Evolutionary conservation across 192 early-diverging fungal species (phyloP).

Genomic region (Umbelopsis ramanniana): DNA sequence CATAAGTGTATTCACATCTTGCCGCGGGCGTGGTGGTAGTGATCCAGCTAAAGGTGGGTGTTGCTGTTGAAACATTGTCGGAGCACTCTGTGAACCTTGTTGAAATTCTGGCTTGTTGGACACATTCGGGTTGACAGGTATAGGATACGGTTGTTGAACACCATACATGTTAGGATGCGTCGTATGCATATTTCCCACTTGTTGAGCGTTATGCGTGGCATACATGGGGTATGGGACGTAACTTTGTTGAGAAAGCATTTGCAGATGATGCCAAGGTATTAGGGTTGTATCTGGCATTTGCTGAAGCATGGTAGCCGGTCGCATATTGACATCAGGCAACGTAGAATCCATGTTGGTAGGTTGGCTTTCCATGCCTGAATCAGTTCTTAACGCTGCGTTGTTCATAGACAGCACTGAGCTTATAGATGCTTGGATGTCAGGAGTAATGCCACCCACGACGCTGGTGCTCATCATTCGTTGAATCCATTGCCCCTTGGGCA

Average conservation of each 20-base stretch:
- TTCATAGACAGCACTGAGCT: not conserved
- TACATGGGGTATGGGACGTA: not conserved
- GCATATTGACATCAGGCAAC: not conserved
- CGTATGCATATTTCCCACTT: not conserved
- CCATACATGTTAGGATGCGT: not conserved
- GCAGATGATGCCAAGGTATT: constrained; percentile 11
- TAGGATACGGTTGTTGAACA: not conserved
- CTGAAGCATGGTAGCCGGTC: not conserved
- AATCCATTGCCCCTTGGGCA: constrained; percentile 24
- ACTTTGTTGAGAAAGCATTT: constrained; percentile 7
- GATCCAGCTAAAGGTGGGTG: not conserved
- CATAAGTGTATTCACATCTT: not conserved
- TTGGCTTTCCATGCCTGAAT: not conserved
- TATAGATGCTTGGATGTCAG: constrained; percentile 23
- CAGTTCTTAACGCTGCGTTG: not conserved
- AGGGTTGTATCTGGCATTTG: not conserved
- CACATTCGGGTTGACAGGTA: not conserved
- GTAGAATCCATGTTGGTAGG: not conserved
- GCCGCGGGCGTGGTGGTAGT: not conserved
- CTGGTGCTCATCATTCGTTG: constrained; percentile 34
- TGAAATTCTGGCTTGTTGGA: not conserved
- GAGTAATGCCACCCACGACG: constrained; percentile 29
- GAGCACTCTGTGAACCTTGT: not conserved
- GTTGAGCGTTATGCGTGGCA: not conserved
- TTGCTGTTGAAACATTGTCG: not conserved